phyloP scores from a whole-genome alignment of 2,329 filamentous ascomycete genomes.

The Microcyclospora pomicola region DNA sequence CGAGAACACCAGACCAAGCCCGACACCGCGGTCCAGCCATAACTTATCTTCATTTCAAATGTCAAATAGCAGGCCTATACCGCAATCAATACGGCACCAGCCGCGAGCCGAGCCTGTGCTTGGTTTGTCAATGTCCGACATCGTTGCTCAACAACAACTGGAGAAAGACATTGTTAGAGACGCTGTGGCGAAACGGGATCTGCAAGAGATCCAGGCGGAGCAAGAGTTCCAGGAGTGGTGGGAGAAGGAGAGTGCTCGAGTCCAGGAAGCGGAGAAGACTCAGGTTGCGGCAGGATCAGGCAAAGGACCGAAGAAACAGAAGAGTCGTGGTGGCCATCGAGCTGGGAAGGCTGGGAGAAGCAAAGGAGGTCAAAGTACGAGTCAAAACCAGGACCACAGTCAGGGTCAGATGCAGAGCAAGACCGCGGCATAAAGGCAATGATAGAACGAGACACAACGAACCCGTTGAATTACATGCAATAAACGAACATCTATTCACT shows the following conservation, averaged over 20 bases:
- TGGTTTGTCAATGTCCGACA: slow-evolving; percentile 70
- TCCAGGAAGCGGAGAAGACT: slow-evolving; percentile 24
- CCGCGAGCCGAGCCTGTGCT: slow-evolving; percentile 47
- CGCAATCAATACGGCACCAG: slow-evolving; percentile 37
- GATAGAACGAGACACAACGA: too few relatives aligned
- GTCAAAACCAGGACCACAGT: too few relatives aligned
- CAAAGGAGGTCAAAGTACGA: background rate
- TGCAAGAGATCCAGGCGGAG: slow-evolving; percentile 92
- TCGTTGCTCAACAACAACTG: slow-evolving; percentile 71
- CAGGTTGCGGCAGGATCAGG: slow-evolving; percentile 4
- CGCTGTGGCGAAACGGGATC: slow-evolving; percentile 70
- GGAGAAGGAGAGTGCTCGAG: slow-evolving; percentile 67
- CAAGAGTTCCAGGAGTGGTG: slow-evolving; percentile 96
- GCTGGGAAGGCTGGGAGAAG: slow-evolving; percentile 6
- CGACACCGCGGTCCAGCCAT: slow-evolving; percentile 8
- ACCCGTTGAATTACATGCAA: too few relatives aligned
- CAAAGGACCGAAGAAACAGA: slow-evolving; percentile 8
- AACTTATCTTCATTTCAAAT: slow-evolving; percentile 7
- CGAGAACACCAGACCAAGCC: slow-evolving; percentile 1
- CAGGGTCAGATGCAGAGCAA: background rate
- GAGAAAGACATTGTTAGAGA: slow-evolving; percentile 75
- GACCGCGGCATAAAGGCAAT: background rate
- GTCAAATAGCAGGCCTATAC: slow-evolving; percentile 24
- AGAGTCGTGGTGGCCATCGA: slow-evolving; percentile 7
- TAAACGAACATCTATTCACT: too few relatives aligned